Percentiles rank a stretch among this genome's conserved stretches.
Evolutionary conservation across 306 rosid species (phyloP).

Genomic region (Malus orientalis): DNA sequence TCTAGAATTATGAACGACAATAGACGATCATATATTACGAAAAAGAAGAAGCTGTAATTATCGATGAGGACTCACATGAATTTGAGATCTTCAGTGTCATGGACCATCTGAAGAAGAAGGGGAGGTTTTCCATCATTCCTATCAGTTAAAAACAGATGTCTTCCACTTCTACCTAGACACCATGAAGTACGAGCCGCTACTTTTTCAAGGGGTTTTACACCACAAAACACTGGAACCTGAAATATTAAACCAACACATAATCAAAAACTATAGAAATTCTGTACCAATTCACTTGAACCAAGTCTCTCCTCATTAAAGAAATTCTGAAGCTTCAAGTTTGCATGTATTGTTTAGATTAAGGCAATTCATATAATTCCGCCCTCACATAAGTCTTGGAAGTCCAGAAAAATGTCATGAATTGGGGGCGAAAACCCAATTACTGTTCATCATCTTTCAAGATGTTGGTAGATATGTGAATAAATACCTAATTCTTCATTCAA

Average conservation of each 20-base stretch:
- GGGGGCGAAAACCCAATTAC: background rate
- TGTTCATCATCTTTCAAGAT: background rate
- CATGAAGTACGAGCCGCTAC: constrained; percentile 41
- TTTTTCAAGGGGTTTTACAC: constrained; percentile 58
- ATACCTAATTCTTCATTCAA: background rate
- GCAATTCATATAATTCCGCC: background rate
- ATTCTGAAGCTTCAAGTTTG: background rate
- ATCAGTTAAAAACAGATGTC: constrained; percentile 68
- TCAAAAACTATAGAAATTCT: background rate
- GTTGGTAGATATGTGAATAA: background rate
- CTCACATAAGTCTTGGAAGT: background rate
- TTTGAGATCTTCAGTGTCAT: constrained; percentile 58
- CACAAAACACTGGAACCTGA: constrained; percentile 78
- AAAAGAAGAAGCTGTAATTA: background rate
- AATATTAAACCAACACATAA: constrained; percentile 11
- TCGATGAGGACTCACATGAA: constrained; percentile 45
- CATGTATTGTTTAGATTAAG: background rate
- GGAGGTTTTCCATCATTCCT: constrained; percentile 55
- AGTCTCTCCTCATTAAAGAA: background rate
- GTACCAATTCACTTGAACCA: background rate
- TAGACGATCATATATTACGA: background rate
- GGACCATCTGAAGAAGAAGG: constrained; percentile 76
- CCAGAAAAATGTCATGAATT: background rate
- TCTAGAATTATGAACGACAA: constrained; percentile 6
- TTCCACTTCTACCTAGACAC: constrained; percentile 69